Evolutionary conservation across 2,329 filamentous ascomycete genomes (phyloP), one percentile per base, ranked within the genome.

Genomic region (Pseudophaeomoniella oleicola): DNA sequence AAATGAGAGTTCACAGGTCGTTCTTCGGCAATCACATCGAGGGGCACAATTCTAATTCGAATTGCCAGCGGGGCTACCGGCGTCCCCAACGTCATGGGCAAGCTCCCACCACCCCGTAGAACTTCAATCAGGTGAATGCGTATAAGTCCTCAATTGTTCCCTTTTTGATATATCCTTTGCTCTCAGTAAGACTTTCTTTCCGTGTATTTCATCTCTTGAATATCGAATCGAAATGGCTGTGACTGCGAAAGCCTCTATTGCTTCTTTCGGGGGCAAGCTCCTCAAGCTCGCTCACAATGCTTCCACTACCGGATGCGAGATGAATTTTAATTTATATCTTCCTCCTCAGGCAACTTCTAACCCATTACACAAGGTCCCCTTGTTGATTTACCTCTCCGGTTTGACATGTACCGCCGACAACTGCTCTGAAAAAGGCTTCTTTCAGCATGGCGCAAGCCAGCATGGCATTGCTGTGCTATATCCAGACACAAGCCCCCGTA

Each of bases 331-430:
- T 64, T 71, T 98, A 50, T 98, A 83, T 66, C 72, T 98, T 3
- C 90, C 90, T 16, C 76, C 83, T 2, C 68, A 78, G 50, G 75
- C 82, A 38, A 61, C 69, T 43, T 50, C 58, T 12, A 50, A 59
- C 35, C 37, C 59, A 2, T 64, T 70, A 30, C 58, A 66, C 38
- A 81, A 81, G 50, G 76, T 85, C 2, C 90, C 90, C 16, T 74
- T 96, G 18, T 72, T 98, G 40, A 78, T 94, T 63, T 98, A 88
- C 62, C 78, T 98, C 40, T 88, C 88, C 11, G 90, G 90, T 36
- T 69, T 98, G 42, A 96, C 90, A 42, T 98, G 90, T 69, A 88
- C 86, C 1, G 86, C 84, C 22, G 87, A 96, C 49, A 79, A 79
- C 48, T 75, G 73, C 56, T 72, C 75, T 2, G 75, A 79, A 52